Base-by-base conservation (phyloP, 306 rosid genomes). In the Cercis canadensis region DNA sequence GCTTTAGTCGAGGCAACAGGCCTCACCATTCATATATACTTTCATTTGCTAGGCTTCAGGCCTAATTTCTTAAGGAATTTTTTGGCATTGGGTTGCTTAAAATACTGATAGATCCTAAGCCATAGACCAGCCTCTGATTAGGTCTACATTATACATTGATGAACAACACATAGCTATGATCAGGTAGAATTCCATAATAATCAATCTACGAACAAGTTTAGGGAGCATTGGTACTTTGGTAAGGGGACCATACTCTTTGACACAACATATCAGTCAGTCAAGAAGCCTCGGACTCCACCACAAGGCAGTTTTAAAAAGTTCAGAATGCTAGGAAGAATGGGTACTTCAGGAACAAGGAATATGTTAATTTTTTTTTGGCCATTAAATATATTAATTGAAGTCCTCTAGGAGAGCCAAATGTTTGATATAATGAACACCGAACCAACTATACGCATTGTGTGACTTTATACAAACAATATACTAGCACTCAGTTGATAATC, bases 161-260 rank as follows among this genome's bases (percentile, higher is more conserved):
- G 43, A 46, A 63, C 50, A 17, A 6, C 2, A 32, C 2, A 75
- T 7, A 55, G 17, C 12, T 45, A 73, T 29, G 21, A 36, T 39
- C 62, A 57, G 34, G 62, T 18, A 74, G 60, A 17, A 36, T 70
- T 39, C 50, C 56, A 57, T 21, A 61, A 57, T 16, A 65, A 65
- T 52, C 43, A 69, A 43, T 69, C 11, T 9, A 45, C 40, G 11
- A 37, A n/a, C n/a, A n/a, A 34, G n/a, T 11, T 13, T 43, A 65
- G 50, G 47, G 63, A 64, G 41, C 16, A 49, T 18, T 41, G 55
- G 8, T 57, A 14, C 52, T 63, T 62, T 10, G 13, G 32, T n/a
- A 65, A 17, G 50, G 33, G 14, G 45, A 57, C 57, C 19, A 51
- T 10, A 14, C 41, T 50, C 56, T 12, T 12, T 33, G 43, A 29